Conservation (phyloP, 73 alveolate genomes). For the Paramecium primaurelia region DNA sequence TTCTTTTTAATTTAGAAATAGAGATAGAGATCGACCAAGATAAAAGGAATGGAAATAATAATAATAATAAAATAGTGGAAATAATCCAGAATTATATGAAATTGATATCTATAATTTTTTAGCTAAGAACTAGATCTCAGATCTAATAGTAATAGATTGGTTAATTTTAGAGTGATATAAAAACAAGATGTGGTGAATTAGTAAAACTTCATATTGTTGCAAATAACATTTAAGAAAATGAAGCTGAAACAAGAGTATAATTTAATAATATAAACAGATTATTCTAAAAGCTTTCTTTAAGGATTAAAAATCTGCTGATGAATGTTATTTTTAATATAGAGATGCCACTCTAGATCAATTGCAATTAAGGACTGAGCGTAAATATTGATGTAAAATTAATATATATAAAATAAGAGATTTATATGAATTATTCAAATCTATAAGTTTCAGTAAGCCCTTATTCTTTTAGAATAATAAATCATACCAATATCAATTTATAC, state of each 20-base stretch:
- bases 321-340: neutral
- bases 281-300: neutral
- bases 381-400: neutral
- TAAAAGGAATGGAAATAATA: neutral
- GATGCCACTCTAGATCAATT: neutral
- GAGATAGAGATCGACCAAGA: neutral
- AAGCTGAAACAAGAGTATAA: neutral
- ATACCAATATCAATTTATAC: neutral
- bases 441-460: neutral
- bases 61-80: neutral
- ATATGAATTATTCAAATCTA: neutral
- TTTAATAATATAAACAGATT: neutral
- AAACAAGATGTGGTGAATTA: neutral
- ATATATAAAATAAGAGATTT: neutral
- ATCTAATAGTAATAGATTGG: neutral
- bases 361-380: neutral
- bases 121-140: constrained; percentile 4
- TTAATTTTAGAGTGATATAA: neutral
- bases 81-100: neutral
- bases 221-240: neutral
- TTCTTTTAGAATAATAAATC: neutral
- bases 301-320: neutral
- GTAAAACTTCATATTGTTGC: neutral
- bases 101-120: neutral
- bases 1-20: neutral